Percentiles rank a stretch among this genome's conserved stretches.
These are phyloP conservation scores for Discostella pseudostelligera DNA, from an alignment of 108 stramenopile genomes.

Conservation along the genomic window DNA sequence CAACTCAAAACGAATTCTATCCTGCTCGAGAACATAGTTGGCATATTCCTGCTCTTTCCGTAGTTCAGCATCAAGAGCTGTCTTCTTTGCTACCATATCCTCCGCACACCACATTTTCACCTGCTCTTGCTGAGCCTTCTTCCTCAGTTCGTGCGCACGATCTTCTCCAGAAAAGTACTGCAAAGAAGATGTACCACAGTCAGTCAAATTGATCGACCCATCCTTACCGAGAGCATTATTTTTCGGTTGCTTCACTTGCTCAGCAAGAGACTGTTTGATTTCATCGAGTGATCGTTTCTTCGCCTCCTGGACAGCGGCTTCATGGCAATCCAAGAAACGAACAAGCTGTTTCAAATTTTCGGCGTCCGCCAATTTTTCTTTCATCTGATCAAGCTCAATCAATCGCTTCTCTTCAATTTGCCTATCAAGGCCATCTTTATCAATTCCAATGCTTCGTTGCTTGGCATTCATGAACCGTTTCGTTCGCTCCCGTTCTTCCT, in stretches of 20 bases:
- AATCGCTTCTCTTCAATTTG: constrained; percentile 44
- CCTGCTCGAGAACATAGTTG: constrained; percentile 31
- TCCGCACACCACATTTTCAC: constrained; percentile 37
- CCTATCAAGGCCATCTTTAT: constrained; percentile 27
- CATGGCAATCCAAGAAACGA: constrained; percentile 12
- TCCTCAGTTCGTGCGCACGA: constrained; percentile 16
- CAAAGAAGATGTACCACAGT: constrained; percentile 43
- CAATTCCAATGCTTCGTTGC: constrained; percentile 43
- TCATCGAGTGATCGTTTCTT: constrained; percentile 33
- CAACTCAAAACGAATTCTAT: constrained; percentile 25
- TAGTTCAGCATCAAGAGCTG: constrained; percentile 23
- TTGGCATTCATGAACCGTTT: constrained; percentile 45
- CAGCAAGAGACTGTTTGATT: constrained; percentile 23
- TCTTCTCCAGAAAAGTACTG: constrained; percentile 46
- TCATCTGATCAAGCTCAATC: constrained; percentile 15
- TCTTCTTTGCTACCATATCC: constrained; percentile 33
- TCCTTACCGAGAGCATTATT: constrained; percentile 44
- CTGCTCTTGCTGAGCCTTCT: constrained; percentile 46
- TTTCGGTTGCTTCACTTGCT: constrained; percentile 42
- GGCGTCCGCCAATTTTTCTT: constrained; percentile 36
- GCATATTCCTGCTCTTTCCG: constrained; percentile 32
- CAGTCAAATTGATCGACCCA: constrained; percentile 25
- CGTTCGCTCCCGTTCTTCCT: constrained; percentile 37
- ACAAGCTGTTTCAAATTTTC: constrained; percentile 31
- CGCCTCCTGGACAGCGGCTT: constrained; percentile 17